Percentiles rank a stretch among this genome's conserved stretches.
Evolutionary conservation across 805 yeast species (phyloP).

Genomic region (Ogataea neopini): DNA sequence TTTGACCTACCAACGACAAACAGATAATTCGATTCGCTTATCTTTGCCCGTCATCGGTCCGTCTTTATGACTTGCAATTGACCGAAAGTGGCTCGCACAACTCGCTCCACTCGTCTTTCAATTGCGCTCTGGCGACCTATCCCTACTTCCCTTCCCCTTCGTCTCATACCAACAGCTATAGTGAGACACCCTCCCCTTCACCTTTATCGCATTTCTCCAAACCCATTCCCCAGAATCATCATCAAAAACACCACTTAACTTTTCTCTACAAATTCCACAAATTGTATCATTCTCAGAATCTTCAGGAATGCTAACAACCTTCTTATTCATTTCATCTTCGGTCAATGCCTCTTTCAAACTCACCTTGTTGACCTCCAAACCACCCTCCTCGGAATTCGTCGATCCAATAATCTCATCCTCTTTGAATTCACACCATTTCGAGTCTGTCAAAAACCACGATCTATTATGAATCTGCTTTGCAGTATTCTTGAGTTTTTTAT

Average conservation of each 20-base stretch:
- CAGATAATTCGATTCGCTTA: too few species aligned
- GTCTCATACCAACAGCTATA: constrained; percentile 71
- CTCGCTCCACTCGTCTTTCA: background rate
- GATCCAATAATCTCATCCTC: constrained; percentile 62
- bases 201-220: constrained; percentile 65
- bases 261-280: constrained; percentile 75
- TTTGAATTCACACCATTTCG: constrained; percentile 71
- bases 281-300: constrained; percentile 57
- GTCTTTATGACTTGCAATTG: too few species aligned
- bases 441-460: constrained; percentile 76
- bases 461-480: constrained; percentile 66
- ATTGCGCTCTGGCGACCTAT: constrained; percentile 33
- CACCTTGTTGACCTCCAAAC: constrained; percentile 21
- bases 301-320: constrained; percentile 67
- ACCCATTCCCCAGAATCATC: constrained; percentile 82
- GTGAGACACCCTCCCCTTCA: constrained; percentile 53
- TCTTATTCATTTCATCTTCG: constrained; percentile 39
- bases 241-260: constrained; percentile 61
- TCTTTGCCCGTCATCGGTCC: too few species aligned
- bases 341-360: constrained; percentile 21
- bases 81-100: too few species aligned
- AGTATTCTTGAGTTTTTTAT: constrained; percentile 61
- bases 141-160: constrained; percentile 28
- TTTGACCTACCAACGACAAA: too few species aligned
- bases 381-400: constrained; percentile 23